Conservation (phyloP, 257 asterid species). For the Paulownia fortunei region DNA sequence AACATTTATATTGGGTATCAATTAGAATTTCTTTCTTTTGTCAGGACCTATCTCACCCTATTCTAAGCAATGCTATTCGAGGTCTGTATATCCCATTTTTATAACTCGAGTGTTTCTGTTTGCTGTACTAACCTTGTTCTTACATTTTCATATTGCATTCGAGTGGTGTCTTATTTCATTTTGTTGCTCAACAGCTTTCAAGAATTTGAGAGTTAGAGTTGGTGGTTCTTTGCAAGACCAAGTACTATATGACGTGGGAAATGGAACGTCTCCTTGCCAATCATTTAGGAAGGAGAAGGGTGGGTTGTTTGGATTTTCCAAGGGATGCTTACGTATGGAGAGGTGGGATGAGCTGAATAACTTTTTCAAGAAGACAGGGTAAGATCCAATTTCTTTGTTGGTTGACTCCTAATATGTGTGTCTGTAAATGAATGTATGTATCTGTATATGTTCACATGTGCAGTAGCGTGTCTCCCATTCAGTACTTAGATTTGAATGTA, state of each 20-base stretch:
- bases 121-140: not conserved
- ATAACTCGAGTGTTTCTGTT: not conserved
- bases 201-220: conserved; percentile 74
- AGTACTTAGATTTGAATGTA: not conserved
- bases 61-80: conserved; percentile 71
- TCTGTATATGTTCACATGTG: not conserved
- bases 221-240: conserved; percentile 99
- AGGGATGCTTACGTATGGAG: conserved; percentile 80
- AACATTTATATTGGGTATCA: not conserved
- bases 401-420: not conserved
- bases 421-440: not conserved
- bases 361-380: conserved; percentile 86
- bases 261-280: conserved; percentile 56
- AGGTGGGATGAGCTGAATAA: conserved; percentile 94
- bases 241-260: conserved; percentile 75
- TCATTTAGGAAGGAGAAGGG: conserved; percentile 59
- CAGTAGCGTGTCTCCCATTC: not conserved
- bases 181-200: conserved; percentile 65
- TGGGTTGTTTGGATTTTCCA: conserved; percentile 91
- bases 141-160: not conserved
- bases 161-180: conserved; percentile 10
- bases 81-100: conserved; percentile 54
- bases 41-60: conserved; percentile 84
- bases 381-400: conserved; percentile 31
- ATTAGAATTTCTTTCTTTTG: conserved; percentile 33